These are phyloP conservation scores for Nigrospora oryzae DNA, from an alignment of 2,329 filamentous ascomycete genomes.

Conservation along the genomic window DNA sequence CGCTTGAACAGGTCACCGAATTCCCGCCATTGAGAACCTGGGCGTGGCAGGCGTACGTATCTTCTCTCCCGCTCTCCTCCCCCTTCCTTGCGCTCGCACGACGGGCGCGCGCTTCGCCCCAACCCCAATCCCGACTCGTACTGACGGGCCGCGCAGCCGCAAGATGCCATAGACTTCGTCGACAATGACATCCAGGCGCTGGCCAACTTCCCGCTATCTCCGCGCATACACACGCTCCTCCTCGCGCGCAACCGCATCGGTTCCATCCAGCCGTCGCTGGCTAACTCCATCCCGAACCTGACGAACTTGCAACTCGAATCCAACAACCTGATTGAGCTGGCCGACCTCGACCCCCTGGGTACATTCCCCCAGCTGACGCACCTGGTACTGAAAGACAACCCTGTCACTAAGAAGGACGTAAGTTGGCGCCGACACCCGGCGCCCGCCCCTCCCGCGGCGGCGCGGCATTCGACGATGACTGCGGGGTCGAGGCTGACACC, in stretches of 20 bases:
- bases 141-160: slow-evolving; percentile 48
- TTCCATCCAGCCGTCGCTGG: slow-evolving; percentile 68
- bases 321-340: slow-evolving; percentile 77
- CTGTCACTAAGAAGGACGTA: slow-evolving; percentile 87
- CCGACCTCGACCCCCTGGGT: slow-evolving; percentile 75
- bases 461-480: background rate
- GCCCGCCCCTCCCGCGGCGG: too few species aligned
- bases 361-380: slow-evolving; percentile 66
- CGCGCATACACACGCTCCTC: slow-evolving; percentile 78
- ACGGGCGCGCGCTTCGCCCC: background rate
- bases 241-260: slow-evolving; percentile 83
- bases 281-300: slow-evolving; percentile 72
- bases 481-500: background rate
- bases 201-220: slow-evolving; percentile 86
- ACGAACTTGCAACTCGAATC: slow-evolving; percentile 72
- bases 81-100: slow-evolving; percentile 1
- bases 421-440: slow-evolving; percentile 20
- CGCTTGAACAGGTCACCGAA: slow-evolving; percentile 80
- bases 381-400: slow-evolving; percentile 76
- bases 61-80: slow-evolving; percentile 2
- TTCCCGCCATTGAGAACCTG: slow-evolving; percentile 94
- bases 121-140: background rate
- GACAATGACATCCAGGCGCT: slow-evolving; percentile 93
- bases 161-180: slow-evolving; percentile 96
- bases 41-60: slow-evolving; percentile 77